These are phyloP conservation scores for Hygrophoropsis aurantiaca DNA, from an alignment of 768 basidiomycete species.

Conservation along the genomic window DNA sequence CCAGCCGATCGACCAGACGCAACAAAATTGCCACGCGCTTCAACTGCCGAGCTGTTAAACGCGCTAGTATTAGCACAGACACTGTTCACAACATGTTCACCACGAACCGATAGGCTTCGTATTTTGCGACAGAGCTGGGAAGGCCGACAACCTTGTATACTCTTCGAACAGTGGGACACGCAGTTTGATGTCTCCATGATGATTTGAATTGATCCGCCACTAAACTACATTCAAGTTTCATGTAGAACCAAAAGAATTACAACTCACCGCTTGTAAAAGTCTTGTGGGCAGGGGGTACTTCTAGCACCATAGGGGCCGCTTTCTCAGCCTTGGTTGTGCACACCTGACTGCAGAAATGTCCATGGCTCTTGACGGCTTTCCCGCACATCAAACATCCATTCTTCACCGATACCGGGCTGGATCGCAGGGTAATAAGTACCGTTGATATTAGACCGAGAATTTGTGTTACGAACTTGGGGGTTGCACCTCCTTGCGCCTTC, in stretches of 20 bases:
- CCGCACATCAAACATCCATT: constrained; percentile 61
- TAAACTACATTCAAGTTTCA: constrained; percentile 20
- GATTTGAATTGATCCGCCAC: constrained; percentile 67
- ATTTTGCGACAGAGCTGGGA: constrained; percentile 48
- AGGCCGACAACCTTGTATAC: constrained; percentile 65
- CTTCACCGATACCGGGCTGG: constrained; percentile 28
- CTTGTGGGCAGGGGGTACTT: constrained; percentile 56
- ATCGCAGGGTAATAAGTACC: constrained; percentile 31
- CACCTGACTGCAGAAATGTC: constrained; percentile 60
- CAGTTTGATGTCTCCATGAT: constrained; percentile 64
- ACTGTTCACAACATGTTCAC: not conserved
- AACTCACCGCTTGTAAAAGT: constrained; percentile 65
- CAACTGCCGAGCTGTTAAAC: constrained; percentile 50
- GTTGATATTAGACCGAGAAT: constrained; percentile 20
- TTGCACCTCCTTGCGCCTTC: constrained; percentile 15
- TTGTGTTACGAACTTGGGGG: constrained; percentile 31
- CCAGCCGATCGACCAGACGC: constrained; percentile 55
- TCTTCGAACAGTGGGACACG: constrained; percentile 56
- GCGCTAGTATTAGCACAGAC: not conserved
- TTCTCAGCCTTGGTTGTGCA: constrained; percentile 57
- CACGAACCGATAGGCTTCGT: constrained; percentile 60
- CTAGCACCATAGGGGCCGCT: constrained; percentile 55
- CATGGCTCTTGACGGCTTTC: constrained; percentile 53
- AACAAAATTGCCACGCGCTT: constrained; percentile 58
- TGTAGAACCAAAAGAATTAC: not conserved